Base-by-base conservation (phyloP, 805 yeast genomes). In the Wickerhamomyces chambardii region DNA sequence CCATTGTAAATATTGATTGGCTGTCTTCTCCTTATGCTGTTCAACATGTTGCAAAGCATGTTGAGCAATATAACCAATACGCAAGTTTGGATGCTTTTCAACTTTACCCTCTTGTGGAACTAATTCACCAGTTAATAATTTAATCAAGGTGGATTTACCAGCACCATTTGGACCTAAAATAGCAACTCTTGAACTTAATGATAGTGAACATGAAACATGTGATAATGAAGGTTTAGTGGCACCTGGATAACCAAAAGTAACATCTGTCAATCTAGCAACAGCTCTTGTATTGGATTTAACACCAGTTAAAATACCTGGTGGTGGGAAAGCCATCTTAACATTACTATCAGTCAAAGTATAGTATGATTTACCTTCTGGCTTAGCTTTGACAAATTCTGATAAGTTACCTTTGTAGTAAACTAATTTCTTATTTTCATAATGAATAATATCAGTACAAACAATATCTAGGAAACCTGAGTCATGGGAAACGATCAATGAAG, bases 91-190 rank as follows among this genome's bases (percentile, higher is more conserved):
- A 67, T 90, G 98, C 62, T 92, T 92, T 66, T 92, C 97, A 38
- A 90, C 96, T 42, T 76, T 79, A 53, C 98, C 98, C 39, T 64
- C 71, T 43, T 76, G 71, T 17, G 98, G 96, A 37, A 84, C 73
- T 39, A 86, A 68, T 61, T 90, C 98, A 45, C 85, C 98, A 9
- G 97, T 92, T 48, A 90, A 70, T 36, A 92, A 68, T 62, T 90
- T 90, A 63, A 92, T 90, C 53, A 92, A 72, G 15, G 98, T 90
- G 11, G 97, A 86, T 61, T 90, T 90, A 67, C 98, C 98, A 35
- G 98, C 98, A 71, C 98, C 98, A 59, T 90, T 90, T 42, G 97
- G 97, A 37, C 98, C 98, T 38, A 92, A 64, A 51, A 92, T 78
- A 31, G 97, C 97, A 44, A 90, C 95, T 65, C 98, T 80, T 25